Base-by-base conservation (phyloP, 2,329 filamentous ascomycete species). In the Cladosporium oxysporum region DNA sequence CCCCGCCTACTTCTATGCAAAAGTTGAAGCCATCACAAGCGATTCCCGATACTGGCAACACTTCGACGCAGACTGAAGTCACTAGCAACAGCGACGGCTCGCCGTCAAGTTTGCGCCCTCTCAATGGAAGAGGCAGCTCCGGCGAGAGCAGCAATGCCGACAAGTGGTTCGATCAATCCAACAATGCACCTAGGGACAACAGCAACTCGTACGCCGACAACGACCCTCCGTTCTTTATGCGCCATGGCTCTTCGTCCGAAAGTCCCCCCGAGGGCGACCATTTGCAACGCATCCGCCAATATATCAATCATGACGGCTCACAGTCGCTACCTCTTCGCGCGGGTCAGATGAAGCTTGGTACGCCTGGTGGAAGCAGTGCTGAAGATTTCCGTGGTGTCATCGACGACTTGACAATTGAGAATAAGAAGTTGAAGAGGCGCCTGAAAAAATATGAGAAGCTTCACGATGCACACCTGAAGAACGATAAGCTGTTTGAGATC, bases 381-480 rank as follows among this genome's bases (percentile, higher is more conserved):
- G 91, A 91, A 65, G 91, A 93, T 65, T 93, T 88, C 67, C 84
- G 92, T 57, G 90, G 90, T 70, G 91, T 96, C 18, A 96, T 96
- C 58, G 92, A 96, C 72, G 92, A 96, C 74, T 78, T 96, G 66
- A 96, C 92, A 0, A 82, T 96, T 29, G 90, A 93, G 74, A 96
- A 95, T 75, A 91, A 92, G 75, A 89, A 87, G 61, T 77, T 96
- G 67, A 93, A 89, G 78, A 88, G 90, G 70, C 87, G 88, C 72
- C 73, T 96, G 62, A 90, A 86, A 72, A 88, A 86, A 62, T 91
- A 91, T 68, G 90, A 91, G 75, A 88, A 87, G 68, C 79, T 86
- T 29, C 87, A 89, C 1, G 87, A 88, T 21, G 84, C 88, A 50
- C 85, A 89, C 69, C 78, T 93, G 59, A 85, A 88, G 37, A 87